Base-by-base conservation (phyloP, 805 yeast species). In the Diddensiella santjacobensis region DNA sequence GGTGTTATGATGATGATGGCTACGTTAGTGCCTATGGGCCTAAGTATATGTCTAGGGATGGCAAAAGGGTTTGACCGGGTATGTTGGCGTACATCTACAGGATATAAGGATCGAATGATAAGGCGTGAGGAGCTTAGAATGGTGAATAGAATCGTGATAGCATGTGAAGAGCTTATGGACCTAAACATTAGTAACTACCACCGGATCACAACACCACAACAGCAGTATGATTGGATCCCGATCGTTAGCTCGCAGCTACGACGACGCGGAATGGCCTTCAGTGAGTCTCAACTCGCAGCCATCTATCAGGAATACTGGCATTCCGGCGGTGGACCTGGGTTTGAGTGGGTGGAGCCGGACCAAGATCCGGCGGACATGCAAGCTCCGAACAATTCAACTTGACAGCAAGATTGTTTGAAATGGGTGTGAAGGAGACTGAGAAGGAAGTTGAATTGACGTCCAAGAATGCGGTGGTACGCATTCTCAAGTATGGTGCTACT, bases 301-400 rank as follows among this genome's bases (percentile, higher is more conserved):
- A 71, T 79, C 68, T 60, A 86, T 53, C 83, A 84, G 59, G 90
- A 87, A 56, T 87, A 85, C 66, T 87, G 96, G 96, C 78, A 84
- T 61, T 13, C 13, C 8, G 76, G 84, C 30, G 87, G 87, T 3
- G 95, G 96, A 22, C 87, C 83, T 46, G 87, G 87, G 10, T 85
- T 84, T 59, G 84, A 81, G 51, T 87, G 96, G 96, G 84, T 78
- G 11, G 96, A 87, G 61, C 95, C 95, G 0, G 96, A 87, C 61
- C 84, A 84, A 59, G 96, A 87, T 61, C 96, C 96, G 0, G 90
- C 91, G 0, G 87, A 81, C 8, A 6, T 35, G 18, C 15, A 6
- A 10, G 8, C 15, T 35, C 38, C 8, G 6, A 8, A 15, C 10
- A 13, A 35, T 17, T 35, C 8, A 35, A 35, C 18, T n/a, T 35